These are phyloP conservation scores for Glycyrrhiza uralensis DNA, from an alignment of 306 rosid genomes.

Conservation along the genomic window DNA sequence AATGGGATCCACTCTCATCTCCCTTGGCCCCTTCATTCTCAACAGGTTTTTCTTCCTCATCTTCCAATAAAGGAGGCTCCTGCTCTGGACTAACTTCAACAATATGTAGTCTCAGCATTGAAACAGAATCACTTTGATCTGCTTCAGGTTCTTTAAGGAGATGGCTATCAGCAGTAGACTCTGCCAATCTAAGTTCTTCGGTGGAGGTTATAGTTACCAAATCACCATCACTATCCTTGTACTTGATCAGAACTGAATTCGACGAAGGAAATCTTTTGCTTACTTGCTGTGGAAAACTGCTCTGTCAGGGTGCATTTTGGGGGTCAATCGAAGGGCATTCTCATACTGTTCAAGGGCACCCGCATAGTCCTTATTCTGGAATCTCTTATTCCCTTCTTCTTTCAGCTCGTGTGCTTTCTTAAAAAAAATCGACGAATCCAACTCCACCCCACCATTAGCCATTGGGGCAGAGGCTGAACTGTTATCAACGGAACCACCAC, in stretches of 20 bases:
- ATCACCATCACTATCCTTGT: conserved; percentile 88
- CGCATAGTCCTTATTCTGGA: conserved; percentile 73
- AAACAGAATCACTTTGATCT: conserved; percentile 51
- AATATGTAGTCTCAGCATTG: conserved; percentile 77
- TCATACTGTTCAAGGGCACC: conserved; percentile 95
- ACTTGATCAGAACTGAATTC: conserved; percentile 79
- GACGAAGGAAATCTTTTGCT: conserved; percentile 84
- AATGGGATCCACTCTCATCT: conserved; percentile 70
- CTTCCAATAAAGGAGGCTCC: conserved; percentile 89
- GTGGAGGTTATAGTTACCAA: conserved; percentile 89
- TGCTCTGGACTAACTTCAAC: conserved; percentile 94
- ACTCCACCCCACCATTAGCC: conserved; percentile 64
- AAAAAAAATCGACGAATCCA: conserved; percentile 76
- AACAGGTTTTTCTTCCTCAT: conserved; percentile 78
- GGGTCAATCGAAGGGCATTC: conserved; percentile 73
- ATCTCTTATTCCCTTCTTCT: conserved; percentile 86
- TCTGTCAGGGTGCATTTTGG: conserved; percentile 73
- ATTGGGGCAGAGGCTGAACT: conserved; percentile 30
- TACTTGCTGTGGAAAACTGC: conserved; percentile 95
- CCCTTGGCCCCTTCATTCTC: conserved; percentile 61
- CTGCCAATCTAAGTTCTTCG: conserved; percentile 83
- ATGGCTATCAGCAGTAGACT: conserved; percentile 64
- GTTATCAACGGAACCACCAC: conserved; percentile 48
- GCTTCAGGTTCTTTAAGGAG: conserved; percentile 49
- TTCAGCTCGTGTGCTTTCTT: conserved; percentile 92